These are phyloP conservation scores for Botryotinia narcissicola DNA, from an alignment of 2,329 filamentous ascomycete genomes.

Conservation along the genomic window DNA sequence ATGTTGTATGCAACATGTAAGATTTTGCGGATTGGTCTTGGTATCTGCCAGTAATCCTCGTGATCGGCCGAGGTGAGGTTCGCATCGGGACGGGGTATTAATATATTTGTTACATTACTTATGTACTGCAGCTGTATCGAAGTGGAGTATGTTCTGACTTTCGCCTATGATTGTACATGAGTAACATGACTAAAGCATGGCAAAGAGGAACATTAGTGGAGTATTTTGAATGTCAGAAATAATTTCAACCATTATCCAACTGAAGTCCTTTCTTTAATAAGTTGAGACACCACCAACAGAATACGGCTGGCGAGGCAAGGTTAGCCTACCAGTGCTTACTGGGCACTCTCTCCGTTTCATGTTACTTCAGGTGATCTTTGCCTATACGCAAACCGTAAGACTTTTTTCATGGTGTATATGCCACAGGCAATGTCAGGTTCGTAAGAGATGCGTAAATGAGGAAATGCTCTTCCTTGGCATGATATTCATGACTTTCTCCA, in stretches of 20 bases:
- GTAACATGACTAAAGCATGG: neutral
- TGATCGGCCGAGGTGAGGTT: slow-evolving; percentile 11
- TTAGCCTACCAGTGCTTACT: neutral
- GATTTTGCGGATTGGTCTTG: slow-evolving; percentile 2
- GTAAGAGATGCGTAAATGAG: neutral
- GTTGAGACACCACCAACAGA: neutral
- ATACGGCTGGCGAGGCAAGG: neutral
- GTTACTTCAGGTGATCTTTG: neutral
- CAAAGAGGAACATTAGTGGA: neutral
- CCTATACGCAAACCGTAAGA: neutral
- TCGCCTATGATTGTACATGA: neutral
- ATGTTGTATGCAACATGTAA: slow-evolving; percentile 6
- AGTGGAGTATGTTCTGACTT: slow-evolving; percentile 7
- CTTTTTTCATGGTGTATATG: neutral
- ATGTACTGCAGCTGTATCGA: slow-evolving; percentile 6
- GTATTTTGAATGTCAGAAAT: neutral
- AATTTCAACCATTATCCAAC: neutral
- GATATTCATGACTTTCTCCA: neutral
- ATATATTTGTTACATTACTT: slow-evolving; percentile 9
- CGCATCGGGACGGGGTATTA: neutral
- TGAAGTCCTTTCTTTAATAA: neutral
- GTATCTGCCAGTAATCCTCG: slow-evolving; percentile 13
- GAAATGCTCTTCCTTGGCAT: neutral
- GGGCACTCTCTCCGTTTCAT: slow-evolving; percentile 5
- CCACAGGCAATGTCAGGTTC: neutral